Evolutionary conservation across 768 basidiomycete species (phyloP).

Genomic region (Tricholoma terreum): DNA sequence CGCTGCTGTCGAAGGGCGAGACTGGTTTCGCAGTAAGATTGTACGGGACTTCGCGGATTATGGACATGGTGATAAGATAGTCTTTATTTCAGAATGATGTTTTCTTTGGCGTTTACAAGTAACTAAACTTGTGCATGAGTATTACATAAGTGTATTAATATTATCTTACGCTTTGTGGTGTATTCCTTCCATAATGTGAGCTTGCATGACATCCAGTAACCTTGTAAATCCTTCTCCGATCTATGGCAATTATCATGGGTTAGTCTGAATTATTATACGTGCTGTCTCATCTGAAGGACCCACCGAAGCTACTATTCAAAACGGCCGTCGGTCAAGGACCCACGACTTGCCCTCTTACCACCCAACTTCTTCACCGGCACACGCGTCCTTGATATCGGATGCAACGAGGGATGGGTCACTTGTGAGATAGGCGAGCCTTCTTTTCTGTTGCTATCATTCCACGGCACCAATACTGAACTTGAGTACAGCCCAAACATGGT

Average conservation of each 20-base stretch:
- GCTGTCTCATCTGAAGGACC: neutral
- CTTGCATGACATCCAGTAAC: neutral
- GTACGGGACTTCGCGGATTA: neutral
- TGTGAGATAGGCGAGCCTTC: constrained; percentile 70
- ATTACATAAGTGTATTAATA: too few species aligned
- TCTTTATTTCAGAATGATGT: too few species aligned
- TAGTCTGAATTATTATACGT: constrained; percentile 10
- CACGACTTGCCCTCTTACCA: constrained; percentile 63
- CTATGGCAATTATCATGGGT: constrained; percentile 78
- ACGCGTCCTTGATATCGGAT: constrained; percentile 78
- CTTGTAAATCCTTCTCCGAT: constrained; percentile 29
- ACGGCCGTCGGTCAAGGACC: constrained; percentile 57
- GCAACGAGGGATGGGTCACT: constrained; percentile 84
- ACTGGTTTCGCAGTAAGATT: neutral
- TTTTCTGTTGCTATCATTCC: neutral
- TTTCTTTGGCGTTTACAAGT: too few species aligned
- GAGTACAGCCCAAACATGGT: constrained; percentile 56
- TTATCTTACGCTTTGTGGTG: too few species aligned
- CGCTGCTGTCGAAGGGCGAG: neutral
- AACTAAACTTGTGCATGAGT: too few species aligned
- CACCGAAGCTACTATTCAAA: constrained; percentile 70
- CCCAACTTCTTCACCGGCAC: constrained; percentile 47
- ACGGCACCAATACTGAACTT: neutral
- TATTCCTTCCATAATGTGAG: too few species aligned
- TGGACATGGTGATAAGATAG: neutral